Percentiles rank a stretch among this genome's conserved stretches.
Conservation (phyloP, 495 filamentous ascomycete species). For the Trichoderma orchidacearum region DNA sequence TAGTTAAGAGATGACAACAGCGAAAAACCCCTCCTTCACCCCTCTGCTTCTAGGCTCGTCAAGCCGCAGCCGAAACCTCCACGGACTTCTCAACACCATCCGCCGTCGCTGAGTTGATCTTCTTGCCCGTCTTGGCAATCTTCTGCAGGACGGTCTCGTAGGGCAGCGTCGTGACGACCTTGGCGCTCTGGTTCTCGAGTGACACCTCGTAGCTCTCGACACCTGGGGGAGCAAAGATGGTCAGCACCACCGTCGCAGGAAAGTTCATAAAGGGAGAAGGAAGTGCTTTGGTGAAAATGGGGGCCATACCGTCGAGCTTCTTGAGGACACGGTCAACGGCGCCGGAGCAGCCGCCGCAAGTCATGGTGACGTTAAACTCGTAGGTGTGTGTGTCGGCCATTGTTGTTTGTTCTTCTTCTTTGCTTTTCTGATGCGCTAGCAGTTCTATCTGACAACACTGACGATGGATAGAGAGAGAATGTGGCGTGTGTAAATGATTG, state of each 20-base stretch:
- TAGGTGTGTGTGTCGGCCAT: conserved; percentile 42
- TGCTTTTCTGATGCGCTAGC: too few species aligned
- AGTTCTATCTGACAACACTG: too few species aligned
- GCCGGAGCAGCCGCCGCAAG: conserved; percentile 51
- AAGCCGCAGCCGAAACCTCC: conserved; percentile 21
- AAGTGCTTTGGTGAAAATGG: background rate
- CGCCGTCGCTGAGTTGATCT: conserved; percentile 59
- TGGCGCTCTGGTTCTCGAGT: conserved; percentile 69
- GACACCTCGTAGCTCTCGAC: conserved; percentile 77
- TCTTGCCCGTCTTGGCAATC: conserved; percentile 94
- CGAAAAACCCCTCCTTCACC: background rate
- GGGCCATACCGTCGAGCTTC: conserved; percentile 65
- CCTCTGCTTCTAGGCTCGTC: background rate
- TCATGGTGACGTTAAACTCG: conserved; percentile 54
- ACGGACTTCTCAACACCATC: conserved; percentile 35
- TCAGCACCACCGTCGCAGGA: background rate
- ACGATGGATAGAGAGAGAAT: too few species aligned
- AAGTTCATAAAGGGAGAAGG: background rate
- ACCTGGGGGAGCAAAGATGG: conserved; percentile 34
- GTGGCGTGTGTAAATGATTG: too few species aligned
- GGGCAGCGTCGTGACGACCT: conserved; percentile 53
- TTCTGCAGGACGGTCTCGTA: conserved; percentile 75
- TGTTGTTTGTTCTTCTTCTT: conserved; percentile 6
- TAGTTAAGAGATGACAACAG: background rate
- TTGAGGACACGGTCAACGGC: conserved; percentile 83